These are phyloP conservation scores for Populus simonii DNA, from an alignment of 345 rosid genomes.

Conservation along the genomic window DNA sequence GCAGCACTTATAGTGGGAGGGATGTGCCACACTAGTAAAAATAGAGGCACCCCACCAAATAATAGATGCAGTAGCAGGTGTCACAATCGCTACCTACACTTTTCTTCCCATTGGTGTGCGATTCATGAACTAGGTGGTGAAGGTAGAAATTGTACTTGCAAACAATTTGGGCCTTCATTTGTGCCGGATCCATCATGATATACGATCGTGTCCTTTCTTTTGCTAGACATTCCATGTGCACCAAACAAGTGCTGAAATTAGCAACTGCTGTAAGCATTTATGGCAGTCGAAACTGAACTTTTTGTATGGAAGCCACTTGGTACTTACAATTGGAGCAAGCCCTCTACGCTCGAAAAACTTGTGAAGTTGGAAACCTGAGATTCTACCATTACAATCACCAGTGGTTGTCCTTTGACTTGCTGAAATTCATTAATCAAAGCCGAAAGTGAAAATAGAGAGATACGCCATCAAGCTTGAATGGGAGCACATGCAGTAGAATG, in stretches of 20 bases:
- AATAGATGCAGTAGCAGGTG: conserved; percentile 18
- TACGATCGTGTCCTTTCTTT: neutral
- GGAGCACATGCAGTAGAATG: neutral
- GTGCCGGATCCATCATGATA: conserved; percentile 18
- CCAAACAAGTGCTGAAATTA: neutral
- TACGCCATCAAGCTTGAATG: neutral
- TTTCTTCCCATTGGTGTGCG: neutral
- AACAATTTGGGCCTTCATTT: conserved; percentile 23
- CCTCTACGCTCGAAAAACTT: neutral
- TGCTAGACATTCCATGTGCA: neutral
- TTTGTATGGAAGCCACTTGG: conserved; percentile 3
- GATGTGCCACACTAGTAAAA: conserved; percentile 19
- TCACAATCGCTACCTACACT: conserved; percentile 14
- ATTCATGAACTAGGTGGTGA: conserved; percentile 1
- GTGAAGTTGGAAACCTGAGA: neutral
- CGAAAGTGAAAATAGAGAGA: too few relatives aligned
- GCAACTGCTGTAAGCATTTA: neutral
- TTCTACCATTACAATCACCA: neutral
- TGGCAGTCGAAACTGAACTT: neutral
- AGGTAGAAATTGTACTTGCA: neutral
- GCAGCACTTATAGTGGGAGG: conserved; percentile 19
- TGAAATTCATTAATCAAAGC: neutral
- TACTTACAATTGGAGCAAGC: neutral
- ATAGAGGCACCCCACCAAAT: conserved; percentile 11
- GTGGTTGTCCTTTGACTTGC: neutral